Base-by-base conservation (phyloP, 495 filamentous ascomycete species). In the Penicillium cinerascens region DNA sequence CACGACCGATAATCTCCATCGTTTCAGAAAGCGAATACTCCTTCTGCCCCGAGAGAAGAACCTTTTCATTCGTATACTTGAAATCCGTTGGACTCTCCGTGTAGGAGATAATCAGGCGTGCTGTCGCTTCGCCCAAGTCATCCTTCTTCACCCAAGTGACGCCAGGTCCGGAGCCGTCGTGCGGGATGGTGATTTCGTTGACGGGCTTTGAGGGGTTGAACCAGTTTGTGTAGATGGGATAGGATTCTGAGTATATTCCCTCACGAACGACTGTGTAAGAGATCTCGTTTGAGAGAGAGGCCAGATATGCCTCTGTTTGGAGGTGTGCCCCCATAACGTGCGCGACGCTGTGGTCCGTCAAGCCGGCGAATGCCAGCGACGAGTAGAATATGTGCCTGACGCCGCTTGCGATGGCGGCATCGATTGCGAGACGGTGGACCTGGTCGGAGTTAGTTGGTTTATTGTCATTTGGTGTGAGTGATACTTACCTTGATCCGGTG, bases 321-420 rank as follows among this genome's bases (percentile, higher is more conserved):
- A 86, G 72, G 57, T 90, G 86, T 10, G 86, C 85, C 26, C 77
- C 78, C 86, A 88, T 90, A 2, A 90, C 85, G 29, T 76, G 64
- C 6, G 78, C 79, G 15, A 75, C 66, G 27, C 68, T 74, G 13
- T 67, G 66, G 5, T 81, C 74, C 3, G 47, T 65, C 9, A 65
- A 51, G 0, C 67, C 62, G 6, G 71, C 78, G 52, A 86, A 86
- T 0, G 72, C 85, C 6, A 90, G 79, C 8, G 81, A 85, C 4
- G 80, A 80, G 75, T 89, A 90, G 65, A 82, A 84, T 41, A 89
- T 75, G 56, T 87, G 79, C 47, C 68, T 70, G 4, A 88, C 82
- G 25, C 82, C 82, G 1, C 72, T 80, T 9, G 64, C 67, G 2
- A 69, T 61, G 0, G 85, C 86, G 3, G 82, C 80, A 48, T 83